Conservation (phyloP, 2,329 filamentous ascomycete species). For the Fusarium longipes region DNA sequence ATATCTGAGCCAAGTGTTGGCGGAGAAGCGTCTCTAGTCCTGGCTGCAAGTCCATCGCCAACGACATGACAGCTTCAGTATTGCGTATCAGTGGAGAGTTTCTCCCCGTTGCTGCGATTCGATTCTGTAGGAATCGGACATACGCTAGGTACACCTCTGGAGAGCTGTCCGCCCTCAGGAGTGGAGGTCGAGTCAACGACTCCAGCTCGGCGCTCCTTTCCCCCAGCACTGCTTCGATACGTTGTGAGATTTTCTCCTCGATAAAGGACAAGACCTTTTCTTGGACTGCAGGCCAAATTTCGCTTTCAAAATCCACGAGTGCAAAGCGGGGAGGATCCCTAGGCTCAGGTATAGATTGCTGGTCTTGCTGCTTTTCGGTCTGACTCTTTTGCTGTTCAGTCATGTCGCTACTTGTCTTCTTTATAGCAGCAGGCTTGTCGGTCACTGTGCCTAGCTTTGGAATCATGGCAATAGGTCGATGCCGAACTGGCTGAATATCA, state of each 20-base stretch:
- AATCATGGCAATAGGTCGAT: neutral
- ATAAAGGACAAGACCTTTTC: neutral
- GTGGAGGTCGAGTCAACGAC: neutral
- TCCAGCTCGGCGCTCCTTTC: neutral
- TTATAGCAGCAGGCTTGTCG: neutral
- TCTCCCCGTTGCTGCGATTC: neutral
- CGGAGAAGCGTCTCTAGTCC: neutral
- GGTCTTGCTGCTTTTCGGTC: fast-evolving
- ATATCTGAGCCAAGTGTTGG: neutral
- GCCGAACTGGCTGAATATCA: conserved; percentile 18
- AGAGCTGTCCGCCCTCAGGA: neutral
- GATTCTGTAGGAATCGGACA: neutral
- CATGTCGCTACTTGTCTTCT: too few relatives aligned
- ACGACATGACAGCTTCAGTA: conserved; percentile 3
- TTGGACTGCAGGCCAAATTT: neutral
- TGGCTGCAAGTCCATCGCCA: conserved; percentile 1
- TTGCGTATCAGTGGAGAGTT: neutral
- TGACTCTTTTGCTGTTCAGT: fast-evolving
- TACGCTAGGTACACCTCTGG: neutral
- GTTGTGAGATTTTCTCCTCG: neutral
- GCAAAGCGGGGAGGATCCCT: fast-evolving
- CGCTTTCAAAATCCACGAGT: neutral
- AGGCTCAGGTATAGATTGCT: neutral
- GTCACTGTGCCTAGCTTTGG: neutral
- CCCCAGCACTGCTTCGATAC: neutral